A percentile compares a stretch with the other conserved stretches of the same genome.
phyloP scores from a whole-genome alignment of 2,329 filamentous ascomycete species.

The Cadophora sp. region DNA sequence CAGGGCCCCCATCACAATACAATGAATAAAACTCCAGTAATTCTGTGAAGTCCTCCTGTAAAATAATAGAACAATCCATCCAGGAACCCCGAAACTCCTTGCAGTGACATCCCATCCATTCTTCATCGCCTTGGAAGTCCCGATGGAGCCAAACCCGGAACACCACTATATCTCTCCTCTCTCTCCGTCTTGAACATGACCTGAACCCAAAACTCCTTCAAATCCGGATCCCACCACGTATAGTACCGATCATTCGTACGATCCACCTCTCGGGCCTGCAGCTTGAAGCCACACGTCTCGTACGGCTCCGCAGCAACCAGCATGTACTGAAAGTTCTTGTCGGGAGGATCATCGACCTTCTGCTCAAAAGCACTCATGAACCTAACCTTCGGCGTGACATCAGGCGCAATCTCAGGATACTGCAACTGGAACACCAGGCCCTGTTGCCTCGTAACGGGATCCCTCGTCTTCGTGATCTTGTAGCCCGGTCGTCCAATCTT shows the following conservation, averaged over 20 bases:
- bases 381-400: slow-evolving; percentile 80
- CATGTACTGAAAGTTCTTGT: slow-evolving; percentile 94
- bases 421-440: slow-evolving; percentile 96
- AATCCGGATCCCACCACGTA: slow-evolving; percentile 93
- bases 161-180: slow-evolving; percentile 83
- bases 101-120: slow-evolving; percentile 17
- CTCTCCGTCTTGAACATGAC: slow-evolving; percentile 98
- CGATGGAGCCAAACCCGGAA: slow-evolving; percentile 60
- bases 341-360: slow-evolving; percentile 87
- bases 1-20: slow-evolving; percentile 24
- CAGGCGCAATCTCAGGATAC: slow-evolving; percentile 86
- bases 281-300: slow-evolving; percentile 96
- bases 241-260: slow-evolving; percentile 87
- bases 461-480: slow-evolving; percentile 95
- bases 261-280: slow-evolving; percentile 93
- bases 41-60: slow-evolving; percentile 4
- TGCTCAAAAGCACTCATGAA: slow-evolving; percentile 99
- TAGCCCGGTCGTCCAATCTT: slow-evolving; percentile 98
- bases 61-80: slow-evolving; percentile 1
- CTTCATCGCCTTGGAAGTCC: slow-evolving; percentile 38
- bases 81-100: slow-evolving; percentile 29
- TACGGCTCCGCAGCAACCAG: slow-evolving; percentile 96
- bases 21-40: slow-evolving; percentile 16
- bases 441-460: slow-evolving; percentile 86
- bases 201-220: slow-evolving; percentile 97